Evolutionary conservation across 225 moss, liverwort and hornwort genomes (phyloP).

Genomic region (Neckera pumila): DNA sequence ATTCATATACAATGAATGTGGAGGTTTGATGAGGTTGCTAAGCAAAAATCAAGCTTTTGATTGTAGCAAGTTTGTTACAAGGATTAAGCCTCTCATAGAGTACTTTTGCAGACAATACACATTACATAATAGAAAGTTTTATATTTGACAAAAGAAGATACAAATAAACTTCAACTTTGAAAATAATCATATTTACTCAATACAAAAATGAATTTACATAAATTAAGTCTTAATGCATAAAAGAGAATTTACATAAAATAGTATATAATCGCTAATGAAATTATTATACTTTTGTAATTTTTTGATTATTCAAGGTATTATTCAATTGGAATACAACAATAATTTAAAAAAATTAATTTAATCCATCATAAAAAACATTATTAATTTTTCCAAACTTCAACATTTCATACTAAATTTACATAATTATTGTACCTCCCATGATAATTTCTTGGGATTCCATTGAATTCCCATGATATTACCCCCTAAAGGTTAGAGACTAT

Average conservation of each 20-base stretch:
- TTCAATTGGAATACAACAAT: not conserved
- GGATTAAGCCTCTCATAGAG: not conserved
- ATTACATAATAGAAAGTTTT: too few relatives aligned
- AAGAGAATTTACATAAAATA: not conserved
- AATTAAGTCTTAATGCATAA: not conserved
- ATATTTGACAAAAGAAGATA: not conserved
- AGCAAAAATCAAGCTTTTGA: not conserved
- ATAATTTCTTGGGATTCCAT: too few relatives aligned
- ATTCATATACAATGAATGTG: not conserved
- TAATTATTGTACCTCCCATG: too few relatives aligned
- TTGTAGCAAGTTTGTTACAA: accelerated
- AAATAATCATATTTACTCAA: not conserved
- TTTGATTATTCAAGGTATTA: accelerated
- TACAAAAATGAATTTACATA: not conserved
- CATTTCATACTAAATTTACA: not conserved
- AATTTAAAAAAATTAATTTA: not conserved
- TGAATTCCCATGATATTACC: too few relatives aligned
- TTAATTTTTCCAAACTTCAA: accelerated
- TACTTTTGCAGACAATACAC: not conserved
- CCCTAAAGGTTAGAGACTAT: too few relatives aligned
- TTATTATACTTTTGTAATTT: not conserved
- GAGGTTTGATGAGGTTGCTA: not conserved
- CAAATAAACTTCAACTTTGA: not conserved
- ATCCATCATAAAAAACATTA: too few relatives aligned
- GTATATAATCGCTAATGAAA: not conserved